Conservation (phyloP, 2,329 filamentous ascomycete genomes). For the Stylonectria norvegica region DNA sequence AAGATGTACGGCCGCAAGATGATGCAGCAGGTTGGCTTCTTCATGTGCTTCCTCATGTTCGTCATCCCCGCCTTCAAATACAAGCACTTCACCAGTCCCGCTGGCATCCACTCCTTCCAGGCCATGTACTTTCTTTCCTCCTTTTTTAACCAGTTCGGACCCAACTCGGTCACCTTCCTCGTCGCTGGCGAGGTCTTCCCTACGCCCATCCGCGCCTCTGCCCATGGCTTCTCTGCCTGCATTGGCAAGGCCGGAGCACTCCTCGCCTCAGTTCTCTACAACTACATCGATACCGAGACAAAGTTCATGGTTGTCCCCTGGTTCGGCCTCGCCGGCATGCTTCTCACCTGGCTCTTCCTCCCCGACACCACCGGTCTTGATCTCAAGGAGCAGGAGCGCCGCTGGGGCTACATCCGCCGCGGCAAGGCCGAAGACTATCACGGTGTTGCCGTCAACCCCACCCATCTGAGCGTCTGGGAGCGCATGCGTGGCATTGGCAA, state of each 20-base stretch:
- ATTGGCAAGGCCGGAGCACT: constrained; percentile 86
- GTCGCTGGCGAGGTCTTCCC: constrained; percentile 96
- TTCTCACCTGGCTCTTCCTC: constrained; percentile 80
- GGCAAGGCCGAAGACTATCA: constrained; percentile 82
- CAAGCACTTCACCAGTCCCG: constrained; percentile 70
- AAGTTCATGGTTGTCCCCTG: constrained; percentile 93
- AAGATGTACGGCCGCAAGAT: constrained; percentile 93
- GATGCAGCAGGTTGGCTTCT: constrained; percentile 94
- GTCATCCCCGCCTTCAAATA: constrained; percentile 86
- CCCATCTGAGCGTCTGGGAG: constrained; percentile 88
- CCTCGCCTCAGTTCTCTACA: constrained; percentile 83
- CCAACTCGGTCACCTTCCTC: constrained; percentile 94
- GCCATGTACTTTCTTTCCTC: constrained; percentile 97
- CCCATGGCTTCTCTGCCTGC: constrained; percentile 92
- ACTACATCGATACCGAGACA: constrained; percentile 80
- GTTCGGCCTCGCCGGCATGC: constrained; percentile 85
- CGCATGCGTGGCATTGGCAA: constrained; percentile 74
- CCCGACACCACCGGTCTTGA: constrained; percentile 97
- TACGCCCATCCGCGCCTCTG: constrained; percentile 85
- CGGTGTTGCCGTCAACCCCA: constrained; percentile 85
- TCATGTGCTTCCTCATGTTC: constrained; percentile 92
- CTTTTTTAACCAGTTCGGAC: constrained; percentile 99
- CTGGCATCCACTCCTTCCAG: constrained; percentile 84
- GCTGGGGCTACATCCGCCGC: constrained; percentile 81
- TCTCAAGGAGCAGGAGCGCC: constrained; percentile 93